phyloP scores from a whole-genome alignment of 2,329 filamentous ascomycete species.

The Fusarium proliferatum region DNA sequence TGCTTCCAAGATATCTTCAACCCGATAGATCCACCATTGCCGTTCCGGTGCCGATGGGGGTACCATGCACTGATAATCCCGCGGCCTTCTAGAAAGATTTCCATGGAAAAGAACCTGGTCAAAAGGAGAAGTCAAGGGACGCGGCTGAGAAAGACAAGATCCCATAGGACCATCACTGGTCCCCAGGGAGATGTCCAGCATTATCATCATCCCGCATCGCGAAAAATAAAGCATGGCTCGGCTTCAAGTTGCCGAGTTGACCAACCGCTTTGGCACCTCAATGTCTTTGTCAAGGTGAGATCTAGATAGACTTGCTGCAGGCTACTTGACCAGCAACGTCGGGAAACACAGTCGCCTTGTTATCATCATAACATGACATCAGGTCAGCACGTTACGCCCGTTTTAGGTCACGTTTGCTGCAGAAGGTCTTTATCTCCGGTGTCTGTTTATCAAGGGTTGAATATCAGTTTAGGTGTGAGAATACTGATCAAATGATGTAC shows the following conservation, averaged over 20 bases:
- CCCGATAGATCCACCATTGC: slow-evolving; percentile 11
- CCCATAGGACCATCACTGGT: slow-evolving; percentile 11
- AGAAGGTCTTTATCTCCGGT: slow-evolving; percentile 25
- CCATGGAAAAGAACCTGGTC: slow-evolving; percentile 16
- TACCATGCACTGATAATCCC: slow-evolving; percentile 24
- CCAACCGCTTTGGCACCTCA: slow-evolving; percentile 19
- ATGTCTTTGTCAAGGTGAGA: slow-evolving; percentile 3
- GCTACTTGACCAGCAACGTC: background rate
- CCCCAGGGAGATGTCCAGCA: background rate
- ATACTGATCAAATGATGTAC: background rate
- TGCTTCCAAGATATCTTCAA: background rate
- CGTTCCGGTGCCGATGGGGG: slow-evolving; percentile 35
- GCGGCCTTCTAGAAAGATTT: slow-evolving; percentile 39
- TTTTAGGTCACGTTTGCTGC: slow-evolving; percentile 28
- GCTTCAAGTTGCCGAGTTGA: slow-evolving; percentile 23
- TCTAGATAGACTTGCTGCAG: background rate
- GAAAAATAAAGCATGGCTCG: slow-evolving; percentile 17
- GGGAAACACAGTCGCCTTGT: slow-evolving; percentile 21
- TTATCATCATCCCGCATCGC: slow-evolving; percentile 16
- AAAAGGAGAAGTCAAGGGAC: background rate
- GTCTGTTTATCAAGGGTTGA: slow-evolving; percentile 9
- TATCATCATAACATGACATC: slow-evolving; percentile 39
- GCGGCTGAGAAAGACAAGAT: background rate
- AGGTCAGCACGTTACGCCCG: slow-evolving; percentile 35
- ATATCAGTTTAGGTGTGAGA: background rate